Conservation (phyloP, 805 yeast species). For the Schwanniomyces occidentalis region DNA sequence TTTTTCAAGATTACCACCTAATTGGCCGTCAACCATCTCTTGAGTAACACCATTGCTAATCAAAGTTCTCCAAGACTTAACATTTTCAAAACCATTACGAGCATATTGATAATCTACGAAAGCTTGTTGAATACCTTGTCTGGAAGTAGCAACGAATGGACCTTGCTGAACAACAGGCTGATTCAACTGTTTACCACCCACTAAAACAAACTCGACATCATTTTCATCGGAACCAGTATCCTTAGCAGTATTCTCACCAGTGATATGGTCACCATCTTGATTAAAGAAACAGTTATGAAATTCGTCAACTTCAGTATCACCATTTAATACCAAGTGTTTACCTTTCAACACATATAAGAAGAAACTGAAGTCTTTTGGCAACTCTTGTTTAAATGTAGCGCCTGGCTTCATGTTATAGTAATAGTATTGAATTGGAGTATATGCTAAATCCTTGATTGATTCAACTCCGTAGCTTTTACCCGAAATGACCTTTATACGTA, state of each 20-base stretch:
- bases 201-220: conserved; percentile 62
- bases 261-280: conserved; percentile 62
- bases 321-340: conserved; percentile 46
- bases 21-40: conserved; percentile 40
- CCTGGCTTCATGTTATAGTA: conserved; percentile 66
- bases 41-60: conserved; percentile 44
- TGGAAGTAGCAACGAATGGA: conserved; percentile 80
- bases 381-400: conserved; percentile 58
- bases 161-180: conserved; percentile 86
- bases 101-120: conserved; percentile 70
- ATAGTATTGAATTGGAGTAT: conserved; percentile 77
- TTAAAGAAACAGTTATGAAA: conserved; percentile 63
- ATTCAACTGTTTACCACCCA: conserved; percentile 73
- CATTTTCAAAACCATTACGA: conserved; percentile 68
- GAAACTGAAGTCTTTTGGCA: conserved; percentile 63
- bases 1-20: conserved; percentile 32
- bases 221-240: conserved; percentile 43
- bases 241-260: conserved; percentile 39
- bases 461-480: conserved; percentile 78
- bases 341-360: conserved; percentile 73
- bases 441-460: conserved; percentile 72
- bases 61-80: conserved; percentile 58
- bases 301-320: conserved; percentile 40
- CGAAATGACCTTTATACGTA: conserved; percentile 68
- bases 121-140: conserved; percentile 66